phyloP scores from a whole-genome alignment of 768 basidiomycete species.

The Lactifluus hygrophoroides region DNA sequence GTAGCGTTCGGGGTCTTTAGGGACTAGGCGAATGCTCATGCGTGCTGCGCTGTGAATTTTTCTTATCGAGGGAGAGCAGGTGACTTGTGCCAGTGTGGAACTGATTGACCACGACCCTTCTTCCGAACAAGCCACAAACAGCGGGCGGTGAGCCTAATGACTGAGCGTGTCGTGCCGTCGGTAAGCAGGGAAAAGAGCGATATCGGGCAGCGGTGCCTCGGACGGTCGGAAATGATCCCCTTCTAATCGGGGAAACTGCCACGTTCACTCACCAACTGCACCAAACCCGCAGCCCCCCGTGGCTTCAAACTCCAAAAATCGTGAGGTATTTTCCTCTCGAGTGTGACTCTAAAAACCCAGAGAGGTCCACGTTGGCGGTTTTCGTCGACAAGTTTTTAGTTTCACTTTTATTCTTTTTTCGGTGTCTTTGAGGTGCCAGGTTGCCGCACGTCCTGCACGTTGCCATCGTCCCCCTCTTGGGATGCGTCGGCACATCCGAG shows the following conservation, averaged over 20 bases:
- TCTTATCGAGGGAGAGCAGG: background rate
- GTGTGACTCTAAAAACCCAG: too few species aligned
- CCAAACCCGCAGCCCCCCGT: background rate
- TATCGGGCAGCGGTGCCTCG: too few species aligned
- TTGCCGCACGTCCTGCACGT: conserved; percentile 15
- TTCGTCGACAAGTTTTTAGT: background rate
- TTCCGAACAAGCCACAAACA: conserved; percentile 2
- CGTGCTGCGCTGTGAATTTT: background rate
- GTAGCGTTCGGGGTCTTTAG: conserved; percentile 27
- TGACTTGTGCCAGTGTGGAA: too few species aligned
- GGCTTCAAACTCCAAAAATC: background rate
- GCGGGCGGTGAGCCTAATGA: background rate
- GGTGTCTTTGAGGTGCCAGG: background rate
- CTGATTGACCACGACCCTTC: background rate
- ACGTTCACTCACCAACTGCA: background rate
- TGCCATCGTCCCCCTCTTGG: conserved; percentile 3
- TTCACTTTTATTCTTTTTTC: background rate
- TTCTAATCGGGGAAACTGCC: background rate
- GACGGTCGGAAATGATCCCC: conserved; percentile 3
- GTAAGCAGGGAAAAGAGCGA: background rate
- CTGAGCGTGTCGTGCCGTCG: background rate
- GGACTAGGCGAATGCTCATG: conserved; percentile 16
- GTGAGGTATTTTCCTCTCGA: background rate
- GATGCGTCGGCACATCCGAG: background rate
- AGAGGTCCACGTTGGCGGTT: too few species aligned